A percentile compares a stretch with the other conserved stretches of the same genome.
phyloP scores from a whole-genome alignment of 1,284 basidiomycete species.

The Tetrapyrgos nigripes region DNA sequence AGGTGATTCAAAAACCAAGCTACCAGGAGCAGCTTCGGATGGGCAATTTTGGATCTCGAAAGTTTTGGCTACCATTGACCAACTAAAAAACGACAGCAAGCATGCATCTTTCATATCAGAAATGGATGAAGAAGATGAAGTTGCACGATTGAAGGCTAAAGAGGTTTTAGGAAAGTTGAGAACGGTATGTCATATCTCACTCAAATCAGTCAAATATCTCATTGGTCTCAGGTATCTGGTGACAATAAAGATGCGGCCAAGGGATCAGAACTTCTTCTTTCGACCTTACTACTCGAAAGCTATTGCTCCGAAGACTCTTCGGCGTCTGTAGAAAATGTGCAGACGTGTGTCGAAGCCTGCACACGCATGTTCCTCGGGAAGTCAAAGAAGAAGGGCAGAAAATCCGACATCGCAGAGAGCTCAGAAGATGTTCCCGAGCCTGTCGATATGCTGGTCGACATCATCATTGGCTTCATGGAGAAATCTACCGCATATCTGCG shows the following conservation, averaged over 20 bases:
- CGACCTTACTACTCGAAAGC: conserved; percentile 72
- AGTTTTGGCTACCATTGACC: conserved; percentile 65
- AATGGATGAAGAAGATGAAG: conserved; percentile 62
- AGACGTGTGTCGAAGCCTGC: conserved; percentile 62
- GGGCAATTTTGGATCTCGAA: conserved; percentile 85
- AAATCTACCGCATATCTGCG: conserved; percentile 86
- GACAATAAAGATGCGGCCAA: conserved; percentile 59
- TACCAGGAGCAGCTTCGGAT: conserved; percentile 67
- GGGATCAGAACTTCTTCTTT: conserved; percentile 76
- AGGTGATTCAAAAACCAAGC: conserved; percentile 59
- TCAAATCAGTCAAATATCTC: background rate
- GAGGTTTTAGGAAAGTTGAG: conserved; percentile 54
- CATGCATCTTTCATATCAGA: conserved; percentile 67
- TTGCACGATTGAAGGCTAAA: conserved; percentile 53
- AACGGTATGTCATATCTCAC: conserved; percentile 42
- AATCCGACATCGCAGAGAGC: conserved; percentile 33
- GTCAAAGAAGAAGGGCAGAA: conserved; percentile 51
- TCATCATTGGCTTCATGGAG: conserved; percentile 89
- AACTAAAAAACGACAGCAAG: conserved; percentile 73
- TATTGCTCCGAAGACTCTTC: conserved; percentile 64
- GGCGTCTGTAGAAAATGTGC: conserved; percentile 57
- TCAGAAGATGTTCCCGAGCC: conserved; percentile 52
- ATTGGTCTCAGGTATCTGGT: conserved; percentile 46
- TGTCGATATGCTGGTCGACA: conserved; percentile 88
- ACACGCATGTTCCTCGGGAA: conserved; percentile 36